These are phyloP conservation scores for Lactarius hengduanensis DNA, from an alignment of 768 basidiomycete genomes.

Conservation along the genomic window DNA sequence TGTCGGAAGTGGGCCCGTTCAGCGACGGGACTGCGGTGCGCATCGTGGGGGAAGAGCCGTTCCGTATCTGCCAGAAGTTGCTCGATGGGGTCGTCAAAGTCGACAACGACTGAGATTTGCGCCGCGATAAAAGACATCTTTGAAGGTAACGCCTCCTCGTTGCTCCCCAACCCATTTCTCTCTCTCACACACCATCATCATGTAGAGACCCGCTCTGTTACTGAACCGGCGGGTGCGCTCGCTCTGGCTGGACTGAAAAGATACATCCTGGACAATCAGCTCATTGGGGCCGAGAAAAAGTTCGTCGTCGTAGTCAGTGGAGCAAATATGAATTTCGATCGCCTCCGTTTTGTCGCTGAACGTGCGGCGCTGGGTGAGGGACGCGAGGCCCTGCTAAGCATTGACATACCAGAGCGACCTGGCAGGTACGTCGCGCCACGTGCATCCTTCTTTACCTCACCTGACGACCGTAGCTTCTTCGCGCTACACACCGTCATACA, in stretches of 20 bases:
- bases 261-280: conserved; percentile 76
- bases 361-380: conserved; percentile 97
- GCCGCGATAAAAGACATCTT: conserved; percentile 99
- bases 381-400: conserved; percentile 86
- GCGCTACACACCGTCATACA: conserved; percentile 83
- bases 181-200: not conserved
- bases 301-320: conserved; percentile 94
- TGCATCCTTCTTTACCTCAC: not conserved
- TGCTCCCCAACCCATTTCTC: not conserved
- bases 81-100: conserved; percentile 82
- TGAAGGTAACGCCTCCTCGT: conserved; percentile 60
- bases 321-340: conserved; percentile 99
- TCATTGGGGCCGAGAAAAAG: conserved; percentile 78
- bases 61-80: conserved; percentile 84
- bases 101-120: conserved; percentile 94
- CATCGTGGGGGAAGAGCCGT: conserved; percentile 92
- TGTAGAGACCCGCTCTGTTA: conserved; percentile 90
- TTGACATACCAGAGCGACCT: conserved; percentile 90
- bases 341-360: conserved; percentile 96
- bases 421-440: conserved; percentile 65
- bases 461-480: conserved; percentile 61
- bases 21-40: conserved; percentile 97
- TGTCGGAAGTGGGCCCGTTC: conserved; percentile 93
- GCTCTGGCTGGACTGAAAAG: conserved; percentile 90
- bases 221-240: conserved; percentile 94